phyloP scores from a whole-genome alignment of 225 moss, liverwort and hornwort species.

The Straminergon stramineum region DNA sequence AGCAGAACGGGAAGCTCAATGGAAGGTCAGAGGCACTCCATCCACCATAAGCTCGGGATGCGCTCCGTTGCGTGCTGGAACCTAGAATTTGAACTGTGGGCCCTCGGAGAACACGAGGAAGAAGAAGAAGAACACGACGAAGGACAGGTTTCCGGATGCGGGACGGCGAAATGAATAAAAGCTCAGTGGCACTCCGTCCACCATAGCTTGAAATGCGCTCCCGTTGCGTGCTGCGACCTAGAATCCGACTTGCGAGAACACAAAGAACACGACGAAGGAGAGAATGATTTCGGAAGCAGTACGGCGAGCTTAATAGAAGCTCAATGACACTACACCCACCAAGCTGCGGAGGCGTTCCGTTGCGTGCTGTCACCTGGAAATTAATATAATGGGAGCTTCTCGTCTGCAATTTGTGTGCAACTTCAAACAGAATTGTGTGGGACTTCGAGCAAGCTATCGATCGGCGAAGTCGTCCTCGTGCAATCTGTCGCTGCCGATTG shows the following conservation, averaged over 20 bases:
- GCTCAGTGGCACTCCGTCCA: not conserved
- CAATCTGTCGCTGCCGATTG: not conserved
- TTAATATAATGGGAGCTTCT: not conserved
- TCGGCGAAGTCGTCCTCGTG: not conserved
- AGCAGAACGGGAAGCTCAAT: not conserved
- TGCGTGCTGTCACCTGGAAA: not conserved
- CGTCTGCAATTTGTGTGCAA: not conserved
- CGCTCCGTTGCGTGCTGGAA: not conserved
- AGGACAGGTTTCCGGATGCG: not conserved
- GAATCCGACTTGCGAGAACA: not conserved
- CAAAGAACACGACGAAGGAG: not conserved
- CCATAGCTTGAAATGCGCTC: not conserved
- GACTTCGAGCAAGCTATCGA: no score
- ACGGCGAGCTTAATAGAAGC: not conserved
- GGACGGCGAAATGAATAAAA: not conserved
- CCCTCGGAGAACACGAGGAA: not conserved
- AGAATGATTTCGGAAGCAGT: not conserved
- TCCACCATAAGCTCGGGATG: not conserved
- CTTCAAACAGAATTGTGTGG: not conserved
- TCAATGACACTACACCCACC: not conserved
- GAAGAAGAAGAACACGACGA: not conserved
- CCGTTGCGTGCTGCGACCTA: not conserved
- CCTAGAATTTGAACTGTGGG: not conserved
- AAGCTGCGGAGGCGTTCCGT: not conserved
- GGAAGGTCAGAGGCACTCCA: not conserved